Conservation (phyloP, 495 filamentous ascomycete species). For the Penicillium mononematosum region DNA sequence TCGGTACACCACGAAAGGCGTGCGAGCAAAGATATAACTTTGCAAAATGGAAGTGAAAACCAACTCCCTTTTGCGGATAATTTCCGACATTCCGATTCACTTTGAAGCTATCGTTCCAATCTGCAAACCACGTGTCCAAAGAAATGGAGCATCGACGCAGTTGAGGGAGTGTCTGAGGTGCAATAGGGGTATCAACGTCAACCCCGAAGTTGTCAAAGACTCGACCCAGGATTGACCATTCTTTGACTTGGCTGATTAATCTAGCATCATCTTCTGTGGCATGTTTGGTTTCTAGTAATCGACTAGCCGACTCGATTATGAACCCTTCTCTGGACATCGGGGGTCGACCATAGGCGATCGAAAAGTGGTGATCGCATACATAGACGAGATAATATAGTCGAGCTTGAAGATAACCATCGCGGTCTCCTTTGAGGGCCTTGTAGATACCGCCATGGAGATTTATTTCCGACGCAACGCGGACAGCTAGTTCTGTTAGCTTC, state of each 20-base stretch:
- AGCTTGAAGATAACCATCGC: slow-evolving; percentile 27
- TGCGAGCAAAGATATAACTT: slow-evolving; percentile 41
- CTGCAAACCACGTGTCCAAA: slow-evolving; percentile 34
- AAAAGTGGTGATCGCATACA: slow-evolving; percentile 41
- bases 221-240: slow-evolving; percentile 33
- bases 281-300: slow-evolving; percentile 27
- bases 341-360: slow-evolving; percentile 34
- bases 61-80: slow-evolving; percentile 34
- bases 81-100: slow-evolving; percentile 29
- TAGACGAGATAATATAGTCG: slow-evolving; percentile 39
- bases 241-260: slow-evolving; percentile 38
- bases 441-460: slow-evolving; percentile 35
- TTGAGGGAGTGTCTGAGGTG: slow-evolving; percentile 22
- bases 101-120: slow-evolving; percentile 32
- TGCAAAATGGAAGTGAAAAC: slow-evolving; percentile 33
- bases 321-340: slow-evolving; percentile 36
- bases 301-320: slow-evolving; percentile 24
- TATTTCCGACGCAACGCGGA: slow-evolving; percentile 30
- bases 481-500: slow-evolving; percentile 25
- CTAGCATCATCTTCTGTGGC: slow-evolving; percentile 37
- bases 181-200: slow-evolving; percentile 35
- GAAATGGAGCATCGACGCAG: slow-evolving; percentile 29
- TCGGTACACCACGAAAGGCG: slow-evolving; percentile 30
- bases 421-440: slow-evolving; percentile 29
- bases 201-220: slow-evolving; percentile 42